Percentiles rank a stretch among this genome's conserved stretches.
Evolutionary conservation across 129 eudicot species (phyloP).

Genomic region (Flaveria bidentis): DNA sequence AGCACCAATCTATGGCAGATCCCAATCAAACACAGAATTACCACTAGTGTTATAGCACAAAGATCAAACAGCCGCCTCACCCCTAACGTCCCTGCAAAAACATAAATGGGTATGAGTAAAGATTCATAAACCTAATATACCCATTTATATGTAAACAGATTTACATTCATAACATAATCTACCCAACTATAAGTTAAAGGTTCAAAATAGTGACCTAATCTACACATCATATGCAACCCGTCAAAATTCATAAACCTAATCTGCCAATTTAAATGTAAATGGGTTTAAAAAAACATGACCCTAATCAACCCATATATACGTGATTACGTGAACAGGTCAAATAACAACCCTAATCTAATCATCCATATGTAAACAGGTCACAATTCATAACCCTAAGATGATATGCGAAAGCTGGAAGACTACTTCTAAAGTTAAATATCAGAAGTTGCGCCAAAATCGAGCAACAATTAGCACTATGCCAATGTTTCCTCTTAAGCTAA

Average conservation of each 20-base stretch:
- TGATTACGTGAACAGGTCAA: not conserved
- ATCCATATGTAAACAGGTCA: not conserved
- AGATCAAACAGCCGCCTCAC: slow-evolving; percentile 45
- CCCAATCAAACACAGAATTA: slow-evolving; percentile 42
- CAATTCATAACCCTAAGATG: not conserved
- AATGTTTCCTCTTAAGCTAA: not conserved
- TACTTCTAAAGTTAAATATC: not conserved
- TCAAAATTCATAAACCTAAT: not conserved
- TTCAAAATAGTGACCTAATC: not conserved
- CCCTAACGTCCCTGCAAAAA: slow-evolving; percentile 39
- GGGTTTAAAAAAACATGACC: not conserved
- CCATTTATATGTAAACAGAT: not conserved
- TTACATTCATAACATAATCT: not conserved
- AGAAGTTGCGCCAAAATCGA: not conserved
- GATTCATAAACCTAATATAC: not conserved
- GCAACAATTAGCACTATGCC: not conserved
- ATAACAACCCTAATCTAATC: not conserved
- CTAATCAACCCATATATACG: not conserved
- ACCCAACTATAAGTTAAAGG: not conserved
- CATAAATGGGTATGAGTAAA: not conserved
- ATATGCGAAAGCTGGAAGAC: not conserved
- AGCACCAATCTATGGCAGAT: slow-evolving; percentile 41
- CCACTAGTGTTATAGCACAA: slow-evolving; percentile 41
- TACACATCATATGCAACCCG: not conserved
- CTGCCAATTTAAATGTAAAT: not conserved